Percentiles rank a stretch among this genome's conserved stretches.
These are phyloP conservation scores for Wickerhamomyces alni DNA, from an alignment of 805 yeast genomes.

Conservation along the genomic window DNA sequence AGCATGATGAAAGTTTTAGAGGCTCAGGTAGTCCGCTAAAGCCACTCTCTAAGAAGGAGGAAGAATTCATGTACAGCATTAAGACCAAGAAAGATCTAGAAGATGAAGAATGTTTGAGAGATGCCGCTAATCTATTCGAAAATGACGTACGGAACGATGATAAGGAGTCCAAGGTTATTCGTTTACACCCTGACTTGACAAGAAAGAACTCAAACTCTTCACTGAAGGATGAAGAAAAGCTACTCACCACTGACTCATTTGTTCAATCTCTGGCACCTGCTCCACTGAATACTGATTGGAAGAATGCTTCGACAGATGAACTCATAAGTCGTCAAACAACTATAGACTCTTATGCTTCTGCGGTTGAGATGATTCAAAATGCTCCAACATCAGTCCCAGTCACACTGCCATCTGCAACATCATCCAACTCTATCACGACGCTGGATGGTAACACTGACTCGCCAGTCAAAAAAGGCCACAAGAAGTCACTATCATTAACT, in stretches of 20 bases:
- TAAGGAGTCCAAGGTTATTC: slow-evolving; percentile 13
- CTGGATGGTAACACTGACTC: slow-evolving; percentile 3
- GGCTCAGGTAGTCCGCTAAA: slow-evolving; percentile 20
- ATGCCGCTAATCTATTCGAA: slow-evolving; percentile 28
- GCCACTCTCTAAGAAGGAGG: slow-evolving; percentile 15
- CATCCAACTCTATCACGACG: slow-evolving; percentile 19
- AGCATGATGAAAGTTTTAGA: slow-evolving; percentile 17
- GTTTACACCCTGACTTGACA: slow-evolving; percentile 20
- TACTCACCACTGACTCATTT: slow-evolving; percentile 10
- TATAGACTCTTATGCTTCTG: slow-evolving; percentile 18
- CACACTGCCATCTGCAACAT: slow-evolving; percentile 1
- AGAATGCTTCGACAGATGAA: slow-evolving; percentile 7
- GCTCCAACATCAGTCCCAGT: slow-evolving; percentile 2
- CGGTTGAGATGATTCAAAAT: slow-evolving; percentile 16
- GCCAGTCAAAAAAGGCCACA: slow-evolving; percentile 5
- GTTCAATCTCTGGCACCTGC: slow-evolving; percentile 10
- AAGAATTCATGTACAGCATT: slow-evolving; percentile 20
- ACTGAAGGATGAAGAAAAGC: slow-evolving; percentile 21
- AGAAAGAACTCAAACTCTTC: slow-evolving; percentile 22
- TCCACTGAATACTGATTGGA: slow-evolving; percentile 7
- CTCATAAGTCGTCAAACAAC: slow-evolving; percentile 14
- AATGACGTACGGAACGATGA: slow-evolving; percentile 28
- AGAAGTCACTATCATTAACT: slow-evolving; percentile 16
- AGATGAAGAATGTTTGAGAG: slow-evolving; percentile 23
- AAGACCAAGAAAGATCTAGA: slow-evolving; percentile 15